Conservation (phyloP, 805 yeast genomes). For the Nakazawaea populi region DNA sequence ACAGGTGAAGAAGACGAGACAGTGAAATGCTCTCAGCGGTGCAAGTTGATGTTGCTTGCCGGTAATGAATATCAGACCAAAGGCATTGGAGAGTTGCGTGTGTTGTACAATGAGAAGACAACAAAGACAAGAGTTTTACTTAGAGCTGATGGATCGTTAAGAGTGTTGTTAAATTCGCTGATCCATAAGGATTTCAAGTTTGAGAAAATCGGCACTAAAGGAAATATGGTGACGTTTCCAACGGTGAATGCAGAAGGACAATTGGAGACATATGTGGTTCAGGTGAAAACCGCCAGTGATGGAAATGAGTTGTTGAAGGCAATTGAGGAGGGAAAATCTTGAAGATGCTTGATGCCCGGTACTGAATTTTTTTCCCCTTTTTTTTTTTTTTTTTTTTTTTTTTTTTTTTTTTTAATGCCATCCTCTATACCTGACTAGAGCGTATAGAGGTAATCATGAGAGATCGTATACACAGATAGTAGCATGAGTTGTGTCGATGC, state of each 20-base stretch:
- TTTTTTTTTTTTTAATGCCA: too few relatives aligned
- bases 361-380: too few relatives aligned
- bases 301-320: conserved; percentile 44
- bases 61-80: conserved; percentile 48
- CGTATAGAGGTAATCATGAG: too few relatives aligned
- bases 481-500: too few relatives aligned
- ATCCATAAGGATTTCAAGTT: conserved; percentile 56
- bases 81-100: conserved; percentile 81
- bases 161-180: conserved; percentile 68
- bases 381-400: too few relatives aligned
- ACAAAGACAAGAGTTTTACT: conserved; percentile 65
- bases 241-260: conserved; percentile 48
- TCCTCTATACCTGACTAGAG: too few relatives aligned
- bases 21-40: conserved; percentile 53
- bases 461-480: too few relatives aligned
- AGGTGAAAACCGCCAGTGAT: conserved; percentile 73
- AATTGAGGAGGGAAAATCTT: conserved; percentile 12
- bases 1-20: conserved; percentile 89
- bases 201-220: conserved; percentile 49
- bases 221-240: conserved; percentile 63
- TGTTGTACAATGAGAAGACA: conserved; percentile 56
- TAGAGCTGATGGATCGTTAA: conserved; percentile 84
- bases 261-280: conserved; percentile 62
- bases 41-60: conserved; percentile 61
- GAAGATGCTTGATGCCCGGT: background rate